A percentile compares a stretch with the other conserved stretches of the same genome.
These are phyloP conservation scores for Fraxinus anomala DNA, from an alignment of 257 asterid species.

Conservation along the genomic window DNA sequence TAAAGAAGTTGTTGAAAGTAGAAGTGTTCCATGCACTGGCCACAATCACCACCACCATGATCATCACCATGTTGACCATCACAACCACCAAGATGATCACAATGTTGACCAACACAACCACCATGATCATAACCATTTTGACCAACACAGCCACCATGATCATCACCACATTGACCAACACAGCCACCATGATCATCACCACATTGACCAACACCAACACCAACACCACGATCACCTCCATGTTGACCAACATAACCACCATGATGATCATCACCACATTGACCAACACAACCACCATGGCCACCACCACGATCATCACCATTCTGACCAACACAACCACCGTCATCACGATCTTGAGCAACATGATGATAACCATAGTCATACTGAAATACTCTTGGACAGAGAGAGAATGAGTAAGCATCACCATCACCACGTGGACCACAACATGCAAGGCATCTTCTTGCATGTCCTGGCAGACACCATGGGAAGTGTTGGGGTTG, in stretches of 20 bases:
- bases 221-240: slow-evolving; percentile 26
- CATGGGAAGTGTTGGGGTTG: slow-evolving; percentile 94
- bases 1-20: background rate
- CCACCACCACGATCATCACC: slow-evolving; percentile 24
- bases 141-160: slow-evolving; percentile 19
- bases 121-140: slow-evolving; percentile 16
- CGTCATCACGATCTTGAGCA: slow-evolving; percentile 24
- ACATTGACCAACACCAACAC: slow-evolving; percentile 19
- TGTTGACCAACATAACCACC: slow-evolving; percentile 21
- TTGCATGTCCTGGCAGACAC: slow-evolving; percentile 97
- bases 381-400: slow-evolving; percentile 28
- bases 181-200: slow-evolving; percentile 22
- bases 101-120: slow-evolving; percentile 31
- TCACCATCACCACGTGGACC: slow-evolving; percentile 88
- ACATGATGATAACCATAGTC: slow-evolving; percentile 30
- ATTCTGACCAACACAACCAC: slow-evolving; percentile 24
- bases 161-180: background rate
- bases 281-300: slow-evolving; percentile 28
- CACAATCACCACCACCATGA: slow-evolving; percentile 31
- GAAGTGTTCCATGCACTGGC: background rate
- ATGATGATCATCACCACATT: slow-evolving; percentile 25
- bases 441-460: slow-evolving; percentile 98
- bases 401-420: slow-evolving; percentile 36
- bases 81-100: slow-evolving; percentile 31
- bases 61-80: slow-evolving; percentile 33